Evolutionary conservation across 345 rosid species (phyloP).

Genomic region (Moricandia arvensis): DNA sequence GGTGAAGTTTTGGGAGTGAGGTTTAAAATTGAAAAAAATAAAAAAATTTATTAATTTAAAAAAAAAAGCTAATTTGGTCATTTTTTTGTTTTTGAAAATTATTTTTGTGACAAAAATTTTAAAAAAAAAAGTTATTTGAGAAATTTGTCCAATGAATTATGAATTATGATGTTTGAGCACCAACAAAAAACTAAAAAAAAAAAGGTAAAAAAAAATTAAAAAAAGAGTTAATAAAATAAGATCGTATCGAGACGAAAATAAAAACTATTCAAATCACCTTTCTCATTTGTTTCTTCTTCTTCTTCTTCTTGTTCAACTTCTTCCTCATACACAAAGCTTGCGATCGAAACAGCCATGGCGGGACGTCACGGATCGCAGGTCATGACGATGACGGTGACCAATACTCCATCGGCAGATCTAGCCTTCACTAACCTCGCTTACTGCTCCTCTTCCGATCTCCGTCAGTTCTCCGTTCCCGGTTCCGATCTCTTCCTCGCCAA

Average conservation of each 20-base stretch:
- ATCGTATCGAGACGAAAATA: not conserved
- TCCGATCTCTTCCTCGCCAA: slow-evolving; percentile 68
- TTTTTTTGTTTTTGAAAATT: too few relatives aligned
- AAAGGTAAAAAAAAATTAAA: too few relatives aligned
- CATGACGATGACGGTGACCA: slow-evolving; percentile 63
- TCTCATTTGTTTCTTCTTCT: not conserved
- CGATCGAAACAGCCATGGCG: slow-evolving; percentile 50
- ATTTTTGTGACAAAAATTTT: too few relatives aligned
- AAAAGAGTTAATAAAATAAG: not conserved
- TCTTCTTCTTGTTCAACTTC: not conserved
- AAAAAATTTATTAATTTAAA: too few relatives aligned
- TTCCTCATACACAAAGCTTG: not conserved
- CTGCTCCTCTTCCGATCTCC: slow-evolving; percentile 86
- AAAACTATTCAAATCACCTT: not conserved
- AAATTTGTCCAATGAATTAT: too few relatives aligned
- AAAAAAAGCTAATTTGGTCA: too few relatives aligned
- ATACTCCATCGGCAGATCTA: slow-evolving; percentile 75
- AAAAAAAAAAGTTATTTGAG: too few relatives aligned
- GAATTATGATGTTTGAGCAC: too few relatives aligned
- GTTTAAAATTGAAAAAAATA: too few relatives aligned
- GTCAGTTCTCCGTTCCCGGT: slow-evolving; percentile 73
- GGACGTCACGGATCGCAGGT: slow-evolving; percentile 54
- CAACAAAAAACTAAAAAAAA: too few relatives aligned
- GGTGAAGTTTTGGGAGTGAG: too few relatives aligned
- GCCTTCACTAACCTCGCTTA: slow-evolving; percentile 85